phyloP scores from a whole-genome alignment of 306 rosid species.

The Vicia villosa region DNA sequence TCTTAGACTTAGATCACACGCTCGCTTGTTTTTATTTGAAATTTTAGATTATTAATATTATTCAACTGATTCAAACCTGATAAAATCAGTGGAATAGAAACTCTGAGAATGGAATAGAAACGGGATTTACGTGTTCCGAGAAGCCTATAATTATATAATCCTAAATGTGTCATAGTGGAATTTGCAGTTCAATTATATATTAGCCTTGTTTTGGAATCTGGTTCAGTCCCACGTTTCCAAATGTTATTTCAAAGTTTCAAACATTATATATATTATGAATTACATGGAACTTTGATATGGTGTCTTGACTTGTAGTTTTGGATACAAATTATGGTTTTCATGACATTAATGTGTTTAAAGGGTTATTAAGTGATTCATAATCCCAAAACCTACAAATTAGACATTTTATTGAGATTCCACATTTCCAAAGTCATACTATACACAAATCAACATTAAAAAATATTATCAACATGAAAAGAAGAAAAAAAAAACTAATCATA shows the following conservation, averaged over 20 bases:
- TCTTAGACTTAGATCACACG: slow-evolving; percentile 49
- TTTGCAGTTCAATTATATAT: slow-evolving; percentile 39
- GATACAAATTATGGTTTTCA: slow-evolving; percentile 44
- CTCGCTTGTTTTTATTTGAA: slow-evolving; percentile 49
- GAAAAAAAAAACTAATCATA: too few species aligned
- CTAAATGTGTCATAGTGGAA: slow-evolving; percentile 39
- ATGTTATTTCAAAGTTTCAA: slow-evolving; percentile 56
- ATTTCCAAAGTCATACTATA: slow-evolving; percentile 37
- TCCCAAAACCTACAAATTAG: slow-evolving; percentile 47
- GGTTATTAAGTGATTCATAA: slow-evolving; percentile 43
- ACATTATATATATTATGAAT: slow-evolving; percentile 34
- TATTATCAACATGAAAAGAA: not conserved
- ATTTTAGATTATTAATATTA: not conserved
- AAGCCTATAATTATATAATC: slow-evolving; percentile 50
- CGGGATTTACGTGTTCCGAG: slow-evolving; percentile 88
- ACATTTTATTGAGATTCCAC: slow-evolving; percentile 69
- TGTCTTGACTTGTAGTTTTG: slow-evolving; percentile 50
- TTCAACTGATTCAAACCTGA: slow-evolving; percentile 51
- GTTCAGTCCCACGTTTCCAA: slow-evolving; percentile 70
- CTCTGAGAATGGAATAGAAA: slow-evolving; percentile 99
- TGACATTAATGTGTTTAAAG: slow-evolving; percentile 48
- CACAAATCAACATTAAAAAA: slow-evolving; percentile 23
- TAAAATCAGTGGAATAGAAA: slow-evolving; percentile 97
- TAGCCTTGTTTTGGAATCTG: slow-evolving; percentile 65
- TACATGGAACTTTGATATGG: slow-evolving; percentile 50